Conservation (phyloP, 1,284 basidiomycete genomes). For the Malassezia equina region DNA sequence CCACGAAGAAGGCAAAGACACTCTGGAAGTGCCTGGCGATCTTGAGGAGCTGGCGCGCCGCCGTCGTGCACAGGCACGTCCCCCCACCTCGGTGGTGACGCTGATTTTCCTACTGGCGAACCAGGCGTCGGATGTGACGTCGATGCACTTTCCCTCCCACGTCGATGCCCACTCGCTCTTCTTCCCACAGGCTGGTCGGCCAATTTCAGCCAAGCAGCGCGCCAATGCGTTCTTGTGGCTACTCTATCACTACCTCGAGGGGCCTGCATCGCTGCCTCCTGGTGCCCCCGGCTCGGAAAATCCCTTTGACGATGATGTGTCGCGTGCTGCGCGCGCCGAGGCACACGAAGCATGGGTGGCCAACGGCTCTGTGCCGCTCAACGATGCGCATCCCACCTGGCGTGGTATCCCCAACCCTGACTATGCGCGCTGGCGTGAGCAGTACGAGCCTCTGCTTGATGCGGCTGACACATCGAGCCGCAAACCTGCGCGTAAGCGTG, state of each 20-base stretch:
- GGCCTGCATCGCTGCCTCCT: slow-evolving; percentile 28
- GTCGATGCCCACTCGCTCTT: slow-evolving; percentile 41
- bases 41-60: slow-evolving; percentile 35
- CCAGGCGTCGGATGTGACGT: slow-evolving; percentile 30
- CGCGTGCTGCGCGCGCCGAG: slow-evolving; percentile 15
- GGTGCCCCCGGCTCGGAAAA: slow-evolving; percentile 25
- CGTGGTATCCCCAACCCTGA: slow-evolving; percentile 33
- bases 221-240: slow-evolving; percentile 43
- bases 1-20: slow-evolving; percentile 24
- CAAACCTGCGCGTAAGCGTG: slow-evolving; percentile 8
- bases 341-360: slow-evolving; percentile 26
- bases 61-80: slow-evolving; percentile 21
- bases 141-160: slow-evolving; percentile 33
- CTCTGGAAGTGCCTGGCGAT: slow-evolving; percentile 36
- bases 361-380: slow-evolving; percentile 2
- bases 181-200: slow-evolving; percentile 36
- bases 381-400: slow-evolving; percentile 24
- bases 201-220: slow-evolving; percentile 30
- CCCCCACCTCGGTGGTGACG: slow-evolving; percentile 39
- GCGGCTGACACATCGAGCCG: background rate
- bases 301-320: slow-evolving; percentile 37
- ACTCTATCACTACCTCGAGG: slow-evolving; percentile 43
- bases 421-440: slow-evolving; percentile 27
- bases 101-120: slow-evolving; percentile 40
- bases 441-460: slow-evolving; percentile 16